Base-by-base conservation (phyloP, 2,329 filamentous ascomycete species). In the Scytalidium sp. region DNA sequence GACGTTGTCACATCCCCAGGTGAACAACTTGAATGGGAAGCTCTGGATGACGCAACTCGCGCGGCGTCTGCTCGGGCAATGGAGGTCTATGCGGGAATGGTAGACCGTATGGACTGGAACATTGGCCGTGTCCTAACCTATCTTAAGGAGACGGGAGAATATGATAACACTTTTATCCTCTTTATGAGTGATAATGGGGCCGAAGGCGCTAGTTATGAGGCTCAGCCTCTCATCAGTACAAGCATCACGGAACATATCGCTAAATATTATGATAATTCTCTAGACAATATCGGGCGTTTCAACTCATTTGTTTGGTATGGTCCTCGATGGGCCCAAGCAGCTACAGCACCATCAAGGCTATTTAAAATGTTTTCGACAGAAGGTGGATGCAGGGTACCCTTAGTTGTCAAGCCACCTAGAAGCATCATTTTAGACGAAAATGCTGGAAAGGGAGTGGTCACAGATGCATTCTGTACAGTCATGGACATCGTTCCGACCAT, bases 241-340 rank as follows among this genome's bases (percentile, higher is more conserved):
- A 72, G 71, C 21, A 76, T 81, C 54, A 74, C 81, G 57, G 70
- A 75, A 2, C 76, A 78, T 56, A 61, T 82, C 27, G 67, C 77
- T 54, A 79, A 76, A 57, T 80, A 80, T 66, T 81, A 81, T 63
- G 69, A 80, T 63, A 81, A 81, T 59, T 69, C 68, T 32, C 69
- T 81, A 21, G 76, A 80, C 21, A 83, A 82, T 50, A 71, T 83
- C 25, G 81, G 80, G n/a, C 73, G 77, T 41, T 75, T 67, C 44
- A 69, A 81, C 60, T 78, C 74, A 2, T 83, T 80, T 59, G 75
- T 80, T 50, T 83, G 79, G 80, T 83, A 83, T 54, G 79, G 80
- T 1, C 75, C 75, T 3, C 73, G 73, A 19, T 80, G 78, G 76
- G 78, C 78, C 0, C 72, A 75, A 59, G 75, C 75, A 4, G 68